Evolutionary conservation across 306 rosid species (phyloP), one percentile per base, ranked within the genome.

Genomic region (Quercus ilex): DNA sequence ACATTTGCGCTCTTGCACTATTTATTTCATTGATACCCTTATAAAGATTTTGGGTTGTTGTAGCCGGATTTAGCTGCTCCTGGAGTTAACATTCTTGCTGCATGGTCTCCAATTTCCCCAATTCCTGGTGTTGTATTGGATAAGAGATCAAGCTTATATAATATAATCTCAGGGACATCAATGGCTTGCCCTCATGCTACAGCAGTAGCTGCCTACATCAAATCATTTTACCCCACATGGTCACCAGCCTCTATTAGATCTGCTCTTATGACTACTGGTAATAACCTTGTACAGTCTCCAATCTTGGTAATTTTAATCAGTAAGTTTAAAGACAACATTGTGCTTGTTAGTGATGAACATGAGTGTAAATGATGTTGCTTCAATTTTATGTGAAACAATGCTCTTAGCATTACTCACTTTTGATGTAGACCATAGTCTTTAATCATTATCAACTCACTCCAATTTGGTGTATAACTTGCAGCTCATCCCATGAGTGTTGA

Each of bases 101-200:
- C 79, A 15, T 87, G 90, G 90, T 49, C 88, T 79, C 84, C 88
- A 14, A 12, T 3, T n/a, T 43, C 57, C 0, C 10, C 78, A 17
- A 82, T 71, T 28, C 51, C 86, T 0, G 20, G 5, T 0, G 12
- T 74, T 23, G 38, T 23, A 0, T 71, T 80, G 33, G 88, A 87
- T 49, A 78, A 77, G 0, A 78, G 87, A 80, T 13, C 20, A 57
- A 4, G 49, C 4, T 5, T 25, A 13, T 87, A 51, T 60, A 79
- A 87, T 10, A 81, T 87, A 17, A 33, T 81, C 28, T 73, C 84
- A 3, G 88, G 88, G 23, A 87, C 88, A 33, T 87, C 90, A 13
- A 84, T 87, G 90, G 5, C 85, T 43, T 80, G 87, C 71, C 87
- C 84, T 14, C 87, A 80, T 73, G 84, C 53, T 55, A 11, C 84